phyloP scores from a whole-genome alignment of 805 yeast genomes.

The Monosporozyma aquatica region DNA sequence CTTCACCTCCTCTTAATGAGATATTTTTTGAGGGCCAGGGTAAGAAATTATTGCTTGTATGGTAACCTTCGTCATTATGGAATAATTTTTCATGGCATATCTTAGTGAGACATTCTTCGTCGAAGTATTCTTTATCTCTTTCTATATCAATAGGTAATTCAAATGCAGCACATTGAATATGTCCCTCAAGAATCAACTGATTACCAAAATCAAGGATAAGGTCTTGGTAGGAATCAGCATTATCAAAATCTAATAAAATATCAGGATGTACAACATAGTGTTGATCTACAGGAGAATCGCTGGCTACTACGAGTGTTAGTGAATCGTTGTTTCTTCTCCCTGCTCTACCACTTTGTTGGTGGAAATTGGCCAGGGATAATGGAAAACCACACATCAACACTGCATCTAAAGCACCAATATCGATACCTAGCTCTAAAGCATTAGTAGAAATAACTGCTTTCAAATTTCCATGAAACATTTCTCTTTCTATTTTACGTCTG shows the following conservation, averaged over 20 bases:
- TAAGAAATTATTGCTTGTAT: constrained; percentile 47
- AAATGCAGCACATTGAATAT: constrained; percentile 89
- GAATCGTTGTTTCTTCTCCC: constrained; percentile 86
- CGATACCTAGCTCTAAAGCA: constrained; percentile 92
- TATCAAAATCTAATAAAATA: constrained; percentile 20
- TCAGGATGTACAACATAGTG: constrained; percentile 55
- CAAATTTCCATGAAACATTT: constrained; percentile 81
- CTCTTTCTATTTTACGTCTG: constrained; percentile 76
- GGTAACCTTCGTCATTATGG: constrained; percentile 39
- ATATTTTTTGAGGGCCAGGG: constrained; percentile 80
- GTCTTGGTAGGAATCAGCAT: constrained; percentile 53
- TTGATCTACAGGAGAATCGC: constrained; percentile 78
- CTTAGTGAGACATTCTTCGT: constrained; percentile 22
- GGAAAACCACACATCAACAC: constrained; percentile 94
- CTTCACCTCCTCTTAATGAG: constrained; percentile 75
- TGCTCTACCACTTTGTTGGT: constrained; percentile 96
- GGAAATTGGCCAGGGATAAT: constrained; percentile 70
- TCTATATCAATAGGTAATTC: constrained; percentile 58
- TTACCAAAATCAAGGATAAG: constrained; percentile 54
- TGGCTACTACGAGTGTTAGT: constrained; percentile 73
- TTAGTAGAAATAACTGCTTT: constrained; percentile 88
- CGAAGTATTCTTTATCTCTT: constrained; percentile 50
- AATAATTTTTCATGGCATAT: constrained; percentile 35
- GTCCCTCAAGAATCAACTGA: constrained; percentile 60
- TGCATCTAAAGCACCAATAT: constrained; percentile 86